Conservation (phyloP, 805 yeast genomes). For the Yamadazyma olivae region DNA sequence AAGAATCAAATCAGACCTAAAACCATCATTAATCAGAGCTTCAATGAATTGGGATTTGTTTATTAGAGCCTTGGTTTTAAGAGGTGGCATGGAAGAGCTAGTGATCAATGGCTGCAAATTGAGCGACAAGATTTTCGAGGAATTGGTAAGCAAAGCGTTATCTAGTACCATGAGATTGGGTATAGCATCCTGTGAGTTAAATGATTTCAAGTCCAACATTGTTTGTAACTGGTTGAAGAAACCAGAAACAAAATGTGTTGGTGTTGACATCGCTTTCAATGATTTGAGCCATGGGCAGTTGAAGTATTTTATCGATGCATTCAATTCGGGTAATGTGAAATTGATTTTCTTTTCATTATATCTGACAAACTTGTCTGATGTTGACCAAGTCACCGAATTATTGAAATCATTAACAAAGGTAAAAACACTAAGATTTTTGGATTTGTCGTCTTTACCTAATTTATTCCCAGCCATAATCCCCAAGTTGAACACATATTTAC, state of each 20-base stretch:
- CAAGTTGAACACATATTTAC: constrained; percentile 41
- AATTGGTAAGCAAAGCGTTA: constrained; percentile 41
- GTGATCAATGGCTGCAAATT: constrained; percentile 57
- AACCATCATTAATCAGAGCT: constrained; percentile 34
- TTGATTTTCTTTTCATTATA: constrained; percentile 52
- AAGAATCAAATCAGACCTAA: constrained; percentile 45
- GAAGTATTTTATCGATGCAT: constrained; percentile 42
- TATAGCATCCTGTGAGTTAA: constrained; percentile 50
- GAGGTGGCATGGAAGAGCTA: constrained; percentile 57
- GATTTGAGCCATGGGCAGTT: constrained; percentile 47
- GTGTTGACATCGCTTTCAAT: constrained; percentile 55
- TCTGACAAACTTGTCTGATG: constrained; percentile 45
- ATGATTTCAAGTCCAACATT: constrained; percentile 35
- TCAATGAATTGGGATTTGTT: constrained; percentile 55
- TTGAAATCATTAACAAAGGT: constrained; percentile 36
- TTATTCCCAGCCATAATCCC: constrained; percentile 51
- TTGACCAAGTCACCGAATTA: constrained; percentile 34
- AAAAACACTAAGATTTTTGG: constrained; percentile 45
- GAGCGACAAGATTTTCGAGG: constrained; percentile 37
- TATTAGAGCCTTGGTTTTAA: constrained; percentile 33
- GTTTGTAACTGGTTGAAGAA: constrained; percentile 48
- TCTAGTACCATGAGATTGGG: constrained; percentile 49
- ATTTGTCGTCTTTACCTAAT: constrained; percentile 50
- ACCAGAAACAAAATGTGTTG: constrained; percentile 45
- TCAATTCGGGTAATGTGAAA: constrained; percentile 30